Base-by-base conservation (phyloP, 495 filamentous ascomycete species). In the Tuber umbilicatum region DNA sequence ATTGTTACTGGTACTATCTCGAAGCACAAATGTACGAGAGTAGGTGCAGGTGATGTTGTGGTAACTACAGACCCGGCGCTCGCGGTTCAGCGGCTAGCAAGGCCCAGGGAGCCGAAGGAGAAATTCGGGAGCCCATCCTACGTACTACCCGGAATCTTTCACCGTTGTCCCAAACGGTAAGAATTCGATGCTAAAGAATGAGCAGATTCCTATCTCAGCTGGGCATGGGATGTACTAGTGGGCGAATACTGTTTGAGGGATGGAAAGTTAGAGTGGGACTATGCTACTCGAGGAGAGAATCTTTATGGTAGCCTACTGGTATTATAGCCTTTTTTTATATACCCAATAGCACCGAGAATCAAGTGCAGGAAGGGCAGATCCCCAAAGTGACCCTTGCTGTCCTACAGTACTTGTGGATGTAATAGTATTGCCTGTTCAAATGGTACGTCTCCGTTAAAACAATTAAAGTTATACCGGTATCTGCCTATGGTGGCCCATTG, bases 141-240 rank as follows among this genome's bases (percentile, higher is more conserved):
- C 91, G 0, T 97, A 88, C 86, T 87, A 88, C 21, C 94, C 94
- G 19, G 83, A 84, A 45, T 81, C 85, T 43, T 94, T 91, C 82
- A 88, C 87, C 19, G 81, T 94, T 69, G 84, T 89, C 64, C 85
- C 84, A 80, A 84, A 83, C 78, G 85, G 83, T 70, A 83, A 82
- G 64, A 85, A 78, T 23, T 84, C 83, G 76, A 81, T 83, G 71
- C 81, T 89, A 5, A 86, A 90, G 79, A 87, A 89, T 72, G 86
- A 90, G 23, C 85, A 90, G 75, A 90, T 86, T 79, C 86, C 87
- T 16, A 90, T 93, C 77, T 90, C 91, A 35, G 83, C 82, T 71
- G 93, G 91, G 27, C 89, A 92, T 77, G 94, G 93, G 37, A 97
- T 96, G 93, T 94, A 92, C 85, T 97, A 91, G 91, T 94, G 97